Evolutionary conservation across 1,284 basidiomycete species (phyloP).

Genomic region (Lignosus rhinocerotis): DNA sequence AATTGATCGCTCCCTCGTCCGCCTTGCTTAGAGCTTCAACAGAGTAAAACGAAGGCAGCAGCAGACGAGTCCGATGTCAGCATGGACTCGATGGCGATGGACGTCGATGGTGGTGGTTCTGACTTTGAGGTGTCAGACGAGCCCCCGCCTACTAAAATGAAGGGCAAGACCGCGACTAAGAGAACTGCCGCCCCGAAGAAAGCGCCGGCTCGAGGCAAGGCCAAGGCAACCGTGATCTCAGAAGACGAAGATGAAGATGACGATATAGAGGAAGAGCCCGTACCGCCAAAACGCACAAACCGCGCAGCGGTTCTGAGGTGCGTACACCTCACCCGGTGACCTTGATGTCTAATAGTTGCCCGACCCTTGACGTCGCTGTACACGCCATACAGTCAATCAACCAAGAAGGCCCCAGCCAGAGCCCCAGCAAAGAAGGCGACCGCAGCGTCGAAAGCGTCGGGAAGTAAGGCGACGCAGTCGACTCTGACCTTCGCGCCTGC

Average conservation of each 20-base stretch:
- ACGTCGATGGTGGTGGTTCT: slow-evolving; percentile 27
- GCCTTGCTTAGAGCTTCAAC: background rate
- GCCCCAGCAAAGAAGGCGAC: slow-evolving; percentile 58
- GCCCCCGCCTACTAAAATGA: slow-evolving; percentile 51
- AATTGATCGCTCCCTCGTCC: background rate
- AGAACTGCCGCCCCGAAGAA: slow-evolving; percentile 7
- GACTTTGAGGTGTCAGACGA: slow-evolving; percentile 44
- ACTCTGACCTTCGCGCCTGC: slow-evolving; percentile 66
- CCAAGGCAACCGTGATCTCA: slow-evolving; percentile 11
- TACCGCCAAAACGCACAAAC: slow-evolving; percentile 58
- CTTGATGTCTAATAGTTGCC: background rate
- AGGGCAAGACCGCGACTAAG: slow-evolving; percentile 39
- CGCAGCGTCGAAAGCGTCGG: slow-evolving; percentile 19
- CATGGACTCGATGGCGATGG: slow-evolving; percentile 73
- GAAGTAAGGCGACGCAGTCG: slow-evolving; percentile 46
- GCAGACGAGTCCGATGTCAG: slow-evolving; percentile 44
- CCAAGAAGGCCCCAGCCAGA: slow-evolving; percentile 47
- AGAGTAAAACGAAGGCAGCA: slow-evolving; percentile 50
- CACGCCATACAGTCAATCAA: slow-evolving; percentile 36
- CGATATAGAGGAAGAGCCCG: slow-evolving; percentile 56
- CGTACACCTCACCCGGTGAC: slow-evolving; percentile 9
- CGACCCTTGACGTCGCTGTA: background rate
- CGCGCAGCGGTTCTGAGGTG: slow-evolving; percentile 67
- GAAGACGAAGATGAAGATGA: slow-evolving; percentile 60
- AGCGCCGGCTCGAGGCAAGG: slow-evolving; percentile 7